Evolutionary conservation across 2,329 filamentous ascomycete species (phyloP).

Genomic region (Calonectria pseudoreteaudii): DNA sequence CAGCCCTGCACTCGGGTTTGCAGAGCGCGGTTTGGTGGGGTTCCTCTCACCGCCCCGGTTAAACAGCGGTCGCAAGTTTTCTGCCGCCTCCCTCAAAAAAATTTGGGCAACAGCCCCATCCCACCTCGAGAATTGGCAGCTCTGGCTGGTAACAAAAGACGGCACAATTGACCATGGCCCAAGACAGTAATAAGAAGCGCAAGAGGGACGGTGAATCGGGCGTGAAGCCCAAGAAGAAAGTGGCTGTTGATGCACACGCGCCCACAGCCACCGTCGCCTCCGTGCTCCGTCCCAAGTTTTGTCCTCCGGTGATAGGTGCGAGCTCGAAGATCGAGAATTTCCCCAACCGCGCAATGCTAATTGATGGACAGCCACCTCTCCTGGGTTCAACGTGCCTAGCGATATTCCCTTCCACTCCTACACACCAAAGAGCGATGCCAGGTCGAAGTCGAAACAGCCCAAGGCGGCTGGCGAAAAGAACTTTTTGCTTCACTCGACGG

Average conservation of each 20-base stretch:
- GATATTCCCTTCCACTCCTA: constrained; percentile 62
- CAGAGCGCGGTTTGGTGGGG: constrained; percentile 22
- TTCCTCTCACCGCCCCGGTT: constrained; percentile 40
- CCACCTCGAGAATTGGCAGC: constrained; percentile 35
- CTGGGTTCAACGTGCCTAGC: constrained; percentile 51
- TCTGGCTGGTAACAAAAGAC: constrained; percentile 23
- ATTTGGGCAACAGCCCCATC: constrained; percentile 41
- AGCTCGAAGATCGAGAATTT: constrained; percentile 1
- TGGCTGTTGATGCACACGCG: constrained; percentile 57
- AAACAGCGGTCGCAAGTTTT: constrained; percentile 42
- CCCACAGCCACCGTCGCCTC: constrained; percentile 59
- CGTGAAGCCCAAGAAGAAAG: constrained; percentile 63
- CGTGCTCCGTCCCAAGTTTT: constrained; percentile 57
- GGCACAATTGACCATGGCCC: constrained; percentile 49
- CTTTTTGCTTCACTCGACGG: constrained; percentile 68
- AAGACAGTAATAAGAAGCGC: constrained; percentile 61
- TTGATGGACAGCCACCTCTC: constrained; percentile 46
- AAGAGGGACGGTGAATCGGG: constrained; percentile 60
- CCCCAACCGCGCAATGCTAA: constrained; percentile 33
- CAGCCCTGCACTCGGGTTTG: constrained; percentile 10
- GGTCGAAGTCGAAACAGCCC: constrained; percentile 51
- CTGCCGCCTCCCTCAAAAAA: constrained; percentile 43
- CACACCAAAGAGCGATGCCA: constrained; percentile 51
- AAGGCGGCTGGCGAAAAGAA: constrained; percentile 58
- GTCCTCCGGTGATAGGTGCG: constrained; percentile 67